Conservation (phyloP, 208 protist species). For the Kentomonas sorsogonicus region DNA sequence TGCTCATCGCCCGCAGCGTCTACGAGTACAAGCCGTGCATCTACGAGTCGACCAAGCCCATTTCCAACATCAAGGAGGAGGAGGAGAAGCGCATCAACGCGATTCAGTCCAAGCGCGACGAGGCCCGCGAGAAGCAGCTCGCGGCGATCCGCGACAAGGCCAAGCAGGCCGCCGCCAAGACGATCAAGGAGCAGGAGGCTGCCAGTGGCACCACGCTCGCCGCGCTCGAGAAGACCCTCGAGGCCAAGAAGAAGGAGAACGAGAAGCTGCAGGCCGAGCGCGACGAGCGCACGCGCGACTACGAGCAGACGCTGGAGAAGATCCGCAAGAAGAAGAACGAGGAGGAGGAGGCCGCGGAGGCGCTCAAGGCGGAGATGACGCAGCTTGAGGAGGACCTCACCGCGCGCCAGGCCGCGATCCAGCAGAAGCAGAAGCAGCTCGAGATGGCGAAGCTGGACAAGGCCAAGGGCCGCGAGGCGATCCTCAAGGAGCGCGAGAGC, state of each 20-base stretch:
- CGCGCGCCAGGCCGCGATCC: conserved; percentile 63
- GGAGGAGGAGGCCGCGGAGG: conserved; percentile 61
- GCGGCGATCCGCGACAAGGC: conserved; percentile 55
- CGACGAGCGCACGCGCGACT: conserved; percentile 69
- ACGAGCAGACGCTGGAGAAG: conserved; percentile 84
- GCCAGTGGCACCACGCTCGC: conserved; percentile 66
- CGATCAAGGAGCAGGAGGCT: conserved; percentile 80
- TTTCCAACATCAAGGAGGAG: conserved; percentile 88
- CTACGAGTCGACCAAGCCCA: conserved; percentile 70
- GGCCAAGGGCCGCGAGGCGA: conserved; percentile 74
- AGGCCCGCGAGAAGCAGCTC: conserved; percentile 70
- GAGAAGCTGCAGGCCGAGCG: conserved; percentile 60
- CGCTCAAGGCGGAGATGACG: conserved; percentile 71
- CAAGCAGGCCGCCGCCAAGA: conserved; percentile 56
- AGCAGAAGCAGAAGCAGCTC: conserved; percentile 79
- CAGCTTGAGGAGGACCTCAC: conserved; percentile 80
- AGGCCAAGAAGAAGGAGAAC: conserved; percentile 81
- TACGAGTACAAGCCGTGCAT: conserved; percentile 91
- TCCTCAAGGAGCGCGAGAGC: conserved; percentile 63
- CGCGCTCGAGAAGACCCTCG: conserved; percentile 70
- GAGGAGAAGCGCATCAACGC: conserved; percentile 72
- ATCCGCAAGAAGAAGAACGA: conserved; percentile 87
- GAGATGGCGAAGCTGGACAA: conserved; percentile 85
- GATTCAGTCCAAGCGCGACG: conserved; percentile 76
- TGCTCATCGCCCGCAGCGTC: conserved; percentile 72